Conservation (phyloP, 371 early-diverging fungal genomes). For the Smittium mucronatum region DNA sequence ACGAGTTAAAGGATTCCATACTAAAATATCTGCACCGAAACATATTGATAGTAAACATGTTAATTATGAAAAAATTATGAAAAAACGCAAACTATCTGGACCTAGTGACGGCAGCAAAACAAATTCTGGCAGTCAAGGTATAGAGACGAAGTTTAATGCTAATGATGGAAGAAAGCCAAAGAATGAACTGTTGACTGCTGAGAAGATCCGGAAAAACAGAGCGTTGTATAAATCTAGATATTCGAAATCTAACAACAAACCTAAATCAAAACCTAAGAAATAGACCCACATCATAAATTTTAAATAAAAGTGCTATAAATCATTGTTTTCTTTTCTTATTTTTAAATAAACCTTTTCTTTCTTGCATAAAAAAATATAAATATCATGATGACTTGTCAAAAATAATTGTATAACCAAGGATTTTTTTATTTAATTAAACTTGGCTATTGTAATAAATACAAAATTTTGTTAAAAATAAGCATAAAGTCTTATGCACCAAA, state of each 20-base stretch:
- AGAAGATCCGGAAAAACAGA: constrained; percentile 67
- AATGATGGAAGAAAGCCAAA: constrained; percentile 31
- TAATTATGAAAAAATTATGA: constrained; percentile 52
- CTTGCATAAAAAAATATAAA: too few species aligned
- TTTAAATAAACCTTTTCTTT: too few species aligned
- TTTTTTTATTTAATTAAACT: too few species aligned
- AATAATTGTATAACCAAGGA: too few species aligned
- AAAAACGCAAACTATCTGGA: constrained; percentile 35
- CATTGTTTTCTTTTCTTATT: too few species aligned
- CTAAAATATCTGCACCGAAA: constrained; percentile 41
- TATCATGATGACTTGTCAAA: too few species aligned
- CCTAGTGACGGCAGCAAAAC: constrained; percentile 16
- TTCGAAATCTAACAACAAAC: constrained; percentile 24
- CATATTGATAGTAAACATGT: constrained; percentile 44
- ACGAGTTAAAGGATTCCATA: constrained; percentile 40
- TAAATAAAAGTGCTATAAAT: too few species aligned
- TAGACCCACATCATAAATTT: too few species aligned
- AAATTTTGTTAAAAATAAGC: too few species aligned
- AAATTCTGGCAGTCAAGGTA: constrained; percentile 14
- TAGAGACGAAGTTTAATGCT: constrained; percentile 10
- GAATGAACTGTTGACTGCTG: constrained; percentile 70
- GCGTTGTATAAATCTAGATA: constrained; percentile 58
- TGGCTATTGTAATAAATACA: too few species aligned
- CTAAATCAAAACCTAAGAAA: neutral
- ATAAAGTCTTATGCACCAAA: too few species aligned